These are phyloP conservation scores for Penicillium occitanis DNA, from an alignment of 2,329 filamentous ascomycete genomes.

Conservation along the genomic window DNA sequence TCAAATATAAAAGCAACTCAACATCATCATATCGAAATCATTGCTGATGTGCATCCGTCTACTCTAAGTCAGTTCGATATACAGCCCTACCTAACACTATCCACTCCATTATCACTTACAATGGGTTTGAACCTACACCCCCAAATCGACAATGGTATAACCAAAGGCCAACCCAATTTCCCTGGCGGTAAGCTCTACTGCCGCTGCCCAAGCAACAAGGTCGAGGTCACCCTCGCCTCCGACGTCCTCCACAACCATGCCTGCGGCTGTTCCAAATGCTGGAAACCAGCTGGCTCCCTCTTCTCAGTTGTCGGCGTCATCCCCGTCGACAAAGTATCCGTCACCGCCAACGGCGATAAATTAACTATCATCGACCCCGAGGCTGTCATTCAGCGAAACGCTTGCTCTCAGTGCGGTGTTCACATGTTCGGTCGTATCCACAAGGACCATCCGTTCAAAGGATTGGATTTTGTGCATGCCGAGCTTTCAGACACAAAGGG, in stretches of 20 bases:
- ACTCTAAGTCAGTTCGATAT: neutral
- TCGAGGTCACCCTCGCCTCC: conserved; percentile 58
- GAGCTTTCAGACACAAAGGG: conserved; percentile 61
- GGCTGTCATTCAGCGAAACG: conserved; percentile 62
- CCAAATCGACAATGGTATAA: conserved; percentile 61
- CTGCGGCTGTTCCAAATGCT: conserved; percentile 71
- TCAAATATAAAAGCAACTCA: neutral
- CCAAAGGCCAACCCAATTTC: conserved; percentile 56
- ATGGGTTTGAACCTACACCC: conserved; percentile 53
- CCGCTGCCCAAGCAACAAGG: conserved; percentile 56
- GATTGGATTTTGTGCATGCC: conserved; percentile 67
- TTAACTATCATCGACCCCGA: conserved; percentile 55
- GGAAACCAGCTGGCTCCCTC: conserved; percentile 64
- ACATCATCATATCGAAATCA: neutral
- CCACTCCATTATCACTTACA: too few species aligned
- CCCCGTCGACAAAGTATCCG: conserved; percentile 54
- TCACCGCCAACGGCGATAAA: conserved; percentile 61
- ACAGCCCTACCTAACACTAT: neutral
- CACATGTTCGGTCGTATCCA: conserved; percentile 67
- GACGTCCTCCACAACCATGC: conserved; percentile 69
- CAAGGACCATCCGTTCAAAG: conserved; percentile 64
- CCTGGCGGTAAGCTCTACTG: conserved; percentile 62
- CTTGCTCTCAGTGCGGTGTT: conserved; percentile 61
- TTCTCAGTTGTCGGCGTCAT: conserved; percentile 66
- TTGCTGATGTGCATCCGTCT: neutral